These are phyloP conservation scores for Musa beccarii DNA, from an alignment of 176 grass and related monocot species.

Conservation along the genomic window DNA sequence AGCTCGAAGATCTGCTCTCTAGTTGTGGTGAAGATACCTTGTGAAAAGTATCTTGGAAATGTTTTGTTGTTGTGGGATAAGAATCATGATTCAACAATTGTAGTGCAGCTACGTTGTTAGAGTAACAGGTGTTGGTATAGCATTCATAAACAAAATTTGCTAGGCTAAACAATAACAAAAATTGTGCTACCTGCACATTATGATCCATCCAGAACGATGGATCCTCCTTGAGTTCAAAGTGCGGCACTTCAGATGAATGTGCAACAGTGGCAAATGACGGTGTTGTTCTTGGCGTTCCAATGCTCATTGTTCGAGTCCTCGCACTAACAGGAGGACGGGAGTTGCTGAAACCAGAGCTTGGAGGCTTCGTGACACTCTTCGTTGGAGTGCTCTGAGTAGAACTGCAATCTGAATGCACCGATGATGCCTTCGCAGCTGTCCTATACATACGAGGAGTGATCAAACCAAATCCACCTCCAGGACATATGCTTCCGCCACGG, in stretches of 20 bases:
- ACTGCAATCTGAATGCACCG: conserved; percentile 41
- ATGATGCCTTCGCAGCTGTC: conserved; percentile 25
- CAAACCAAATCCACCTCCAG: conserved; percentile 5
- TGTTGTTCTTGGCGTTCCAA: conserved; percentile 25
- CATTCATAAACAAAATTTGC: background rate
- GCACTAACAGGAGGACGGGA: conserved; percentile 38
- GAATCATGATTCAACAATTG: too few species aligned
- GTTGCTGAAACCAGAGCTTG: conserved; percentile 38
- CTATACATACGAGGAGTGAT: conserved; percentile 47
- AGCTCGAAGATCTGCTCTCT: too few species aligned
- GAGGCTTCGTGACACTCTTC: conserved; percentile 71
- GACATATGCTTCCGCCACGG: conserved; percentile 2
- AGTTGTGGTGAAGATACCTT: too few species aligned
- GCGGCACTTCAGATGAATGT: conserved; percentile 51
- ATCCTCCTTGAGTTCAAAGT: conserved; percentile 76
- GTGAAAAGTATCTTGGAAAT: too few species aligned
- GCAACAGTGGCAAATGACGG: conserved; percentile 28
- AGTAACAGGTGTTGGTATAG: background rate
- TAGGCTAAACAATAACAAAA: background rate
- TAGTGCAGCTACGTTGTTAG: too few species aligned
- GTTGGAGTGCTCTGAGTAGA: conserved; percentile 69
- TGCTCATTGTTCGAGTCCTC: conserved; percentile 23
- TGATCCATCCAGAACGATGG: conserved; percentile 95
- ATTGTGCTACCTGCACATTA: conserved; percentile 62
- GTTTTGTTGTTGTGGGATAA: too few species aligned